Conservation (phyloP, 805 yeast genomes). For the Starmerella asiatica region DNA sequence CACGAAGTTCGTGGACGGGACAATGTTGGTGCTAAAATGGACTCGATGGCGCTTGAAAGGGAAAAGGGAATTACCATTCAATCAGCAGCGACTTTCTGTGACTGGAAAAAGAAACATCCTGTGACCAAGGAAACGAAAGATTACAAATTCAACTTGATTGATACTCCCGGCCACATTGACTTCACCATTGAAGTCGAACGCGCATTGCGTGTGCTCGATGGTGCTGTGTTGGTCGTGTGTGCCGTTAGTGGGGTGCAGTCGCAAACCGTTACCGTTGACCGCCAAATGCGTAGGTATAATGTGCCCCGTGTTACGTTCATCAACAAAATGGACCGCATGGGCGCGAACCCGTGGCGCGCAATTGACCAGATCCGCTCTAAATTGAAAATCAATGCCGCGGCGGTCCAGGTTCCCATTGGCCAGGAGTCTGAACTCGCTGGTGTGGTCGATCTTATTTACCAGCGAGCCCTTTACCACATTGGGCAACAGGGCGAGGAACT, state of each 20-base stretch:
- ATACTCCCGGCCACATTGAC: constrained; percentile 98
- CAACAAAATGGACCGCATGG: constrained; percentile 99
- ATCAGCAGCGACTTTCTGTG: constrained; percentile 96
- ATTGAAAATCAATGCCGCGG: constrained; percentile 89
- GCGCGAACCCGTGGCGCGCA: constrained; percentile 92
- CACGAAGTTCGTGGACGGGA: constrained; percentile 71
- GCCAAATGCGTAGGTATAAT: constrained; percentile 97
- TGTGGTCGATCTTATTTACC: constrained; percentile 78
- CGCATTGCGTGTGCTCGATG: constrained; percentile 94
- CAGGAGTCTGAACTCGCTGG: constrained; percentile 75
- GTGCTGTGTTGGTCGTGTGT: constrained; percentile 96
- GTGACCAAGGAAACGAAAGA: constrained; percentile 23
- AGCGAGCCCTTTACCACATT: constrained; percentile 76
- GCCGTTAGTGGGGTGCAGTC: constrained; percentile 98
- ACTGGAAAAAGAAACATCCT: constrained; percentile 57
- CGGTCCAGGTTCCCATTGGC: constrained; percentile 96
- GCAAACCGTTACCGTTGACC: constrained; percentile 95
- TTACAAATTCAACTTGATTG: constrained; percentile 87
- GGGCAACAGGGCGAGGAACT: constrained; percentile 68
- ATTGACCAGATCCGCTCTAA: constrained; percentile 81
- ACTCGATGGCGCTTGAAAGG: constrained; percentile 95
- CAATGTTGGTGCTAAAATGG: constrained; percentile 98
- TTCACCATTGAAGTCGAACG: constrained; percentile 98
- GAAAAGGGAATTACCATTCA: constrained; percentile 98
- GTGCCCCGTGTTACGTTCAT: constrained; percentile 93